Conservation (phyloP, 2,329 filamentous ascomycete genomes). For the Ilyonectria destructans region DNA sequence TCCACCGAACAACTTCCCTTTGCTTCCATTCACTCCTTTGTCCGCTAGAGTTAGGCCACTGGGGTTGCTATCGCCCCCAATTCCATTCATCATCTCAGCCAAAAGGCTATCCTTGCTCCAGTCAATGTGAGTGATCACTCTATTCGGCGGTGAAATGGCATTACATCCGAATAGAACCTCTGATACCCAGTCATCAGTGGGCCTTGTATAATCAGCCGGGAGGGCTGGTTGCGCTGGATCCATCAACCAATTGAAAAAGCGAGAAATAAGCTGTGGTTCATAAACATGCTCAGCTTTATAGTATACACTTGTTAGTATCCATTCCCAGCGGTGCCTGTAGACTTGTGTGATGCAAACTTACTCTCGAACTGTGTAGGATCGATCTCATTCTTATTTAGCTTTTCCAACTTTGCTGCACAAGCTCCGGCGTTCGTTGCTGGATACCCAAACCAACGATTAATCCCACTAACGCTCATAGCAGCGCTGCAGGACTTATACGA, state of each 20-base stretch:
- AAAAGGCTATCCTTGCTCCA: no score
- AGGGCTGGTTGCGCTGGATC: not conserved
- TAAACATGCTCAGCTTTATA: slow-evolving; percentile 22
- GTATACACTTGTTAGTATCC: not conserved
- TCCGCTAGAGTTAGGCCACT: not conserved
- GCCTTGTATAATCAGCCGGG: slow-evolving; percentile 9
- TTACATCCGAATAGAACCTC: slow-evolving; percentile 14
- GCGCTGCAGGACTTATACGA: no score
- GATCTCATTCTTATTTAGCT: not conserved
- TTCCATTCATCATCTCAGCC: no score
- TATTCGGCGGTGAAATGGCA: no score
- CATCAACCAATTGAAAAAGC: slow-evolving; percentile 16
- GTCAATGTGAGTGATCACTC: no score
- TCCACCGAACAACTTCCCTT: not conserved
- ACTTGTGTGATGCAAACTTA: slow-evolving; percentile 8
- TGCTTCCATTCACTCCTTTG: not conserved
- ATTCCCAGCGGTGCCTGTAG: not conserved
- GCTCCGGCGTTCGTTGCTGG: not conserved
- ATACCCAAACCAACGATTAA: slow-evolving; percentile 18
- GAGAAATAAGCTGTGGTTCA: slow-evolving; percentile 3
- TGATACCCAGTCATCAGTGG: not conserved
- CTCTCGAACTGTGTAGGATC: not conserved
- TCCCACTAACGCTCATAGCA: no score
- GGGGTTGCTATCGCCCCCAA: no score
- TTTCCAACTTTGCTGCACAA: not conserved